Evolutionary conservation across 2,329 filamentous ascomycete genomes (phyloP).

Genomic region (Penicillium sp.): DNA sequence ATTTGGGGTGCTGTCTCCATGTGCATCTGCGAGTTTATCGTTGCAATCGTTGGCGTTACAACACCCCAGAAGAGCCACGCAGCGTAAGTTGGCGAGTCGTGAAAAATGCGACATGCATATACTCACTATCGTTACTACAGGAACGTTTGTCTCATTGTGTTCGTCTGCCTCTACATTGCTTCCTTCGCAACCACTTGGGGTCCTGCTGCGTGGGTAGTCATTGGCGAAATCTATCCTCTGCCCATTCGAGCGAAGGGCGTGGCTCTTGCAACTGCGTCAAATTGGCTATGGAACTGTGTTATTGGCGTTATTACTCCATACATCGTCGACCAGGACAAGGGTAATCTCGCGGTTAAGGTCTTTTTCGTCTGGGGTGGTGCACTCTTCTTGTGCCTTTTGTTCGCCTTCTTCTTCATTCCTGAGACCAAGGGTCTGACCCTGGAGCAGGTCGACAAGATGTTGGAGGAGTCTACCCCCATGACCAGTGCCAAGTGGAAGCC

Average conservation of each 20-base stretch:
- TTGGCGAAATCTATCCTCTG: constrained; percentile 85
- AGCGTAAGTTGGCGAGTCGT: constrained; percentile 52
- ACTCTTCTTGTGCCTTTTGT: constrained; percentile 65
- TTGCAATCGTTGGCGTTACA: constrained; percentile 71
- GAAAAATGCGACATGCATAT: constrained; percentile 51
- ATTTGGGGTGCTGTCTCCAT: constrained; percentile 75
- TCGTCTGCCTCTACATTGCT: constrained; percentile 89
- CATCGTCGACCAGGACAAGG: constrained; percentile 54
- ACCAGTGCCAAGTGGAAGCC: constrained; percentile 75
- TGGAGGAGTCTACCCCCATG: constrained; percentile 77
- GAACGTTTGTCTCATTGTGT: constrained; percentile 65
- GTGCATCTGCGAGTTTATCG: constrained; percentile 82
- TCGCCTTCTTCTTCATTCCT: constrained; percentile 69
- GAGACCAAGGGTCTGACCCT: constrained; percentile 74
- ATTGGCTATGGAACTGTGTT: constrained; percentile 85
- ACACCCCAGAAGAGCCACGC: constrained; percentile 48
- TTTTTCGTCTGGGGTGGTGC: constrained; percentile 81
- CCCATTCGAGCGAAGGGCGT: constrained; percentile 85
- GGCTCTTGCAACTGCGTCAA: constrained; percentile 78
- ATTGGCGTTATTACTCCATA: constrained; percentile 70
- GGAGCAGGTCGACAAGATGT: constrained; percentile 81
- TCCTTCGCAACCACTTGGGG: constrained; percentile 89
- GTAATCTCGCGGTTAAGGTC: constrained; percentile 61
- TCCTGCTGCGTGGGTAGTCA: constrained; percentile 66
- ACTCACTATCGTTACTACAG: constrained; percentile 1